Base-by-base conservation (phyloP, 164 flowering plant genomes). In the Stephania yunnanensis region DNA sequence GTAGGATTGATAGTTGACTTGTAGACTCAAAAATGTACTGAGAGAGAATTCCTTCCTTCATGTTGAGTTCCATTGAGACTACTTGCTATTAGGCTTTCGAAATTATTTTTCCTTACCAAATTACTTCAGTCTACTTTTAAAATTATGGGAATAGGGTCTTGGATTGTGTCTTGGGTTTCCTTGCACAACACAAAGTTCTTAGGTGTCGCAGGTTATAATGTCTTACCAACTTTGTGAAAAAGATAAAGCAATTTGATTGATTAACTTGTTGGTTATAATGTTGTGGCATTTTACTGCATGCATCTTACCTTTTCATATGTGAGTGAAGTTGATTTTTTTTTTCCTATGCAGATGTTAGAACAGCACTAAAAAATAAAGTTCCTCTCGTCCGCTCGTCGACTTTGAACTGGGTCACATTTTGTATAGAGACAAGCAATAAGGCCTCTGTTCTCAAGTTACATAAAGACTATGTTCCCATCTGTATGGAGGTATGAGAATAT, bases 341-440 rank as follows among this genome's bases (percentile, higher is more conserved):
- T 7, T 45, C 61, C 75, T 19, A 48, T 84, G 82, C 94, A 96
- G 99, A 96, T 86, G 82, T 96, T 72, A 92, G 84, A 88, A 82
- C 82, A 10, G 97, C 98, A 6, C 87, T 86, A 50, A 96, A 94
- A 85, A 91, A 96, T 73, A 96, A 96, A 87, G 99, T 96, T 79
- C 99, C 99, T 17, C 92, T 96, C 74, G 99, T 96, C 74, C 94
- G 99, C 67, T 96, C 99, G 25, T 82, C 88, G 78, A 91, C 98
- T 73, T 86, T 96, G 80, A 94, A 84, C 78, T 96, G 99, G 99
- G 90, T 96, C 67, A 88, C 98, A 66, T 89, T 84, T 79, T 96
- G 99, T 80, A 88, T 90, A 79, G 99, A 96, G 82, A 89, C 97
- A 22, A 94, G 96, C 78, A 89, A 88, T 82, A 92, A 87, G 78